Conservation (phyloP, 495 filamentous ascomycete genomes). For the Xylaria scruposa region DNA sequence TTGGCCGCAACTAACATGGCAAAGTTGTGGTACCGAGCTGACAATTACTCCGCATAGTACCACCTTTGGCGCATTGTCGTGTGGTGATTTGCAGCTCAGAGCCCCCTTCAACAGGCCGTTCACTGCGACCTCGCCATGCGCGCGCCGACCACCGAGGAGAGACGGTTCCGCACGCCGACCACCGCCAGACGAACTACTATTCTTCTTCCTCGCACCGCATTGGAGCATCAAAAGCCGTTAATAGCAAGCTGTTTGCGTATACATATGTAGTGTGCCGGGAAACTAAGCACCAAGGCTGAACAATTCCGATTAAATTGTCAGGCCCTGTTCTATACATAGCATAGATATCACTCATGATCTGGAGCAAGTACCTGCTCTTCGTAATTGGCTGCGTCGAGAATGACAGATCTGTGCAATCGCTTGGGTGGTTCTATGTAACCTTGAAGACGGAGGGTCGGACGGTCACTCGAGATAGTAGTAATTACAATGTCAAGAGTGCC, state of each 20-base stretch:
- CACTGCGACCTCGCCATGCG: neutral
- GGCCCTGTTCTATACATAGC: neutral
- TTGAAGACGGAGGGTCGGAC: constrained; percentile 6
- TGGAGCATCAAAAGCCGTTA: neutral
- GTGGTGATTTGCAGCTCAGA: neutral
- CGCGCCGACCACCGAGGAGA: constrained; percentile 11
- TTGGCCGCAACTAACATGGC: neutral
- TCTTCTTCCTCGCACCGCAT: neutral
- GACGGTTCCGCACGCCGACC: neutral
- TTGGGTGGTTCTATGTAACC: neutral
- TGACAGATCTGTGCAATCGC: constrained; percentile 3
- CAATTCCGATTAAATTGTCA: neutral
- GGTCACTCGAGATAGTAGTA: neutral
- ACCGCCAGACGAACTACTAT: neutral
- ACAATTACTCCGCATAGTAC: no score
- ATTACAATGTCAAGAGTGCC: neutral
- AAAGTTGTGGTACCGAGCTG: constrained; percentile 8
- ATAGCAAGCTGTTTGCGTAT: neutral
- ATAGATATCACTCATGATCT: neutral
- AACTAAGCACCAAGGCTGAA: neutral
- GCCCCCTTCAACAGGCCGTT: neutral
- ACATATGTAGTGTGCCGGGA: no score
- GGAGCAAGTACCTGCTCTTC: neutral
- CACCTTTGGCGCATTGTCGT: neutral
- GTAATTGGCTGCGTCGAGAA: neutral